phyloP scores from a whole-genome alignment of 495 filamentous ascomycete genomes.

The Lasiosphaeria hispida region DNA sequence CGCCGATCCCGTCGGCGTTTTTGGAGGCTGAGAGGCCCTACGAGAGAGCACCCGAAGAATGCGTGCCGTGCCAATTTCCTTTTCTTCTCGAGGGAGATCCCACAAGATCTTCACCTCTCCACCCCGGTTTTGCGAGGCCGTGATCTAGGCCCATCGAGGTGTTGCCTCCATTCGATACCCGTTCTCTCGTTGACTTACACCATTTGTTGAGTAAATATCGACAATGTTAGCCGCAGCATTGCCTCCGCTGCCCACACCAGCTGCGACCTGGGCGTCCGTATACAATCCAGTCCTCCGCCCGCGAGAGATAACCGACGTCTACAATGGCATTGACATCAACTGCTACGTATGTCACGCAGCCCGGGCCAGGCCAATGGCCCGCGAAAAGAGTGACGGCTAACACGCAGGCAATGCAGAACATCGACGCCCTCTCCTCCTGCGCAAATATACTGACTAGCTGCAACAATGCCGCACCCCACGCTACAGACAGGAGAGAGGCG shows the following conservation, averaged over 20 bases:
- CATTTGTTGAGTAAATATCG: not conserved
- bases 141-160: too few relatives aligned
- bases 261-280: conserved; percentile 9
- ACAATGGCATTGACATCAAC: not conserved
- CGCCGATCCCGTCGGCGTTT: too few relatives aligned
- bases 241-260: conserved; percentile 16
- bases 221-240: conserved; percentile 1
- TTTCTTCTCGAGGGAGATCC: too few relatives aligned
- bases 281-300: conserved; percentile 14
- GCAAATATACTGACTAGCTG: conserved; percentile 17
- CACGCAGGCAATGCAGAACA: not conserved
- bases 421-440: conserved; percentile 1
- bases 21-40: too few relatives aligned
- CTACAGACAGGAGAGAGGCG: not conserved
- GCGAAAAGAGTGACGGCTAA: not conserved
- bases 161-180: too few relatives aligned
- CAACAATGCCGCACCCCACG: not conserved
- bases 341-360: not conserved
- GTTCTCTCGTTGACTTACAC: too few relatives aligned
- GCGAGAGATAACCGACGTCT: conserved; percentile 14
- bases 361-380: not conserved
- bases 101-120: too few relatives aligned
- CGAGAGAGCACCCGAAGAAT: too few relatives aligned
- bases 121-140: too few relatives aligned
- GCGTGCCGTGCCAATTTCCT: too few relatives aligned